Evolutionary conservation across 257 asterid genomes (phyloP).

Genomic region (Solanum gracilifrons): DNA sequence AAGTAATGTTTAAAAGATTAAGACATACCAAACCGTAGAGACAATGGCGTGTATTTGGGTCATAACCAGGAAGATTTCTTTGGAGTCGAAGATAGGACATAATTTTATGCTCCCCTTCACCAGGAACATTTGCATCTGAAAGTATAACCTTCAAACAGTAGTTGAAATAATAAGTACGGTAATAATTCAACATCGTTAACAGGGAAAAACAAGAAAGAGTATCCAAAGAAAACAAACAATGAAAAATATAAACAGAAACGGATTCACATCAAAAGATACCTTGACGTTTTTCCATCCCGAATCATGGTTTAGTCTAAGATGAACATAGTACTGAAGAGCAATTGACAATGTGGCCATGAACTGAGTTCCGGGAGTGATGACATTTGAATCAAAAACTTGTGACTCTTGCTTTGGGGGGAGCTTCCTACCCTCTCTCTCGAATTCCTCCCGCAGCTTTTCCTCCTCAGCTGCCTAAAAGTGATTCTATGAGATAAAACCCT

Average conservation of each 20-base stretch:
- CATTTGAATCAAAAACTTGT: slow-evolving; percentile 36
- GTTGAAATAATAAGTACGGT: not conserved
- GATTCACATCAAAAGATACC: slow-evolving; percentile 19
- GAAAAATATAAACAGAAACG: not conserved
- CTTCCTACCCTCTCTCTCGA: slow-evolving; percentile 29
- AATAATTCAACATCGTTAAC: not conserved
- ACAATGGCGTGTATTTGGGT: slow-evolving; percentile 55
- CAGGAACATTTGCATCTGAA: slow-evolving; percentile 62
- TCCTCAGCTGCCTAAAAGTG: slow-evolving; percentile 33
- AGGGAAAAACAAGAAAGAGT: not conserved
- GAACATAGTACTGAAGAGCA: slow-evolving; percentile 28
- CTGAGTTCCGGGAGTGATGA: slow-evolving; percentile 55
- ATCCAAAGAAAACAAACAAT: not conserved
- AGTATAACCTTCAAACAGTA: slow-evolving; percentile 39
- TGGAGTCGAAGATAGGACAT: slow-evolving; percentile 50
- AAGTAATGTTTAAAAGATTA: not conserved
- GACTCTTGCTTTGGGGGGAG: slow-evolving; percentile 33
- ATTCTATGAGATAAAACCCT: not conserved
- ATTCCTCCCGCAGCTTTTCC: slow-evolving; percentile 20
- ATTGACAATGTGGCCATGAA: slow-evolving; percentile 36
- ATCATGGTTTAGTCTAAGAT: slow-evolving; percentile 12
- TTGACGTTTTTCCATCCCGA: slow-evolving; percentile 41
- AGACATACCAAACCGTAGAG: slow-evolving; percentile 48
- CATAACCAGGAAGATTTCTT: slow-evolving; percentile 31
- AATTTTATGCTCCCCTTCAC: slow-evolving; percentile 72